phyloP scores from a whole-genome alignment of 805 yeast species.

The Candida ovalis region DNA sequence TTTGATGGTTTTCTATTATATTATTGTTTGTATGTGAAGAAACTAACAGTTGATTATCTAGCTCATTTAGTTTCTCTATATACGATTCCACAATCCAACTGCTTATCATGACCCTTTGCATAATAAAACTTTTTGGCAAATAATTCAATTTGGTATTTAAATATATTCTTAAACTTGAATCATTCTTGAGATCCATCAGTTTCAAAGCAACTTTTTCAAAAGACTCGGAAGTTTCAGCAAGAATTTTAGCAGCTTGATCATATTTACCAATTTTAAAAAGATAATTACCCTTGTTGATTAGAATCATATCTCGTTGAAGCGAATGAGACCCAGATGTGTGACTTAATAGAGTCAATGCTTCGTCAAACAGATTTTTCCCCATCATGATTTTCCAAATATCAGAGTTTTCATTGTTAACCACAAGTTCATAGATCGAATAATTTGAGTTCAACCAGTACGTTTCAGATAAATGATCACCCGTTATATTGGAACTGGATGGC shows the following conservation, averaged over 20 bases:
- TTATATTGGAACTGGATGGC: conserved; percentile 42
- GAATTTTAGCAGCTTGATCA: conserved; percentile 47
- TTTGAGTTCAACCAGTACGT: conserved; percentile 79
- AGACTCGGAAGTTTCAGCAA: conserved; percentile 61
- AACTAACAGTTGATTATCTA: conserved; percentile 33
- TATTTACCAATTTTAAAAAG: conserved; percentile 30
- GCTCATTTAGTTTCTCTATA: conserved; percentile 41
- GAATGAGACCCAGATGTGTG: conserved; percentile 32
- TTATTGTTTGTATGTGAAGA: conserved; percentile 3
- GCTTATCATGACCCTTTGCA: conserved; percentile 51
- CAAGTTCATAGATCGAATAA: conserved; percentile 63
- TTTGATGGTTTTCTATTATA: conserved; percentile 7
- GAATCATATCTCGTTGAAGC: conserved; percentile 44
- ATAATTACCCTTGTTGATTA: conserved; percentile 52
- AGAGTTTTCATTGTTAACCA: conserved; percentile 61
- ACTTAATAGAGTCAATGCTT: conserved; percentile 49
- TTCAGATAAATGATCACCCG: conserved; percentile 43
- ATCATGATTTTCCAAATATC: conserved; percentile 71
- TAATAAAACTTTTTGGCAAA: conserved; percentile 27
- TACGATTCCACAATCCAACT: conserved; percentile 65
- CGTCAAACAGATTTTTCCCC: conserved; percentile 52
- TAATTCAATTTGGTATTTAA: conserved; percentile 38
- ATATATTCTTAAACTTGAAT: conserved; percentile 44
- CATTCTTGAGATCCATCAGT: conserved; percentile 41
- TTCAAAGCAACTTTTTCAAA: conserved; percentile 66